Evolutionary conservation across 345 rosid species (phyloP), one percentile per base, ranked within the genome.

Genomic region (Dimocarpus longan): DNA sequence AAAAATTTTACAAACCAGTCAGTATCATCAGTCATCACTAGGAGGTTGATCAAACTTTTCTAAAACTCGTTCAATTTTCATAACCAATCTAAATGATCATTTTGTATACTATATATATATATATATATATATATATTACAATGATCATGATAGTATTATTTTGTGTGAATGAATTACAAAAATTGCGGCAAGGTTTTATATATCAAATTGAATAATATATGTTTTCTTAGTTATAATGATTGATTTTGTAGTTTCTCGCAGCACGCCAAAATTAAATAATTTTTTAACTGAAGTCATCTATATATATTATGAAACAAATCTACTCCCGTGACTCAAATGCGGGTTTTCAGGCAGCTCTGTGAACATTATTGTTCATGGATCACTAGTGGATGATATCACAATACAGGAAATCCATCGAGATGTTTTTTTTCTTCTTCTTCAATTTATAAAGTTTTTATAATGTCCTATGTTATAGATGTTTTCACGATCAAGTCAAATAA

Each of bases 261-360:
- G 0, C 16, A 50, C 56, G 13, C 4, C 63, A 57, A 10, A 18
- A 19, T 57, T 57, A 57, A 18, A 52, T 52, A 52, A 10, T 4
- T 52, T 11, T 56, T 59, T 18, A 6, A 0, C 2, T 7, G 13
- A 6, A 59, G 13, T 21, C 10, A 10, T 60, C 28, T 60, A 12
- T 52, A 71, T 50, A 26, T 26, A 26, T 40, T 40, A 52, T 18
- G 22, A 71, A 57, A 72, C 8, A 66, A 76, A 76, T 76, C 79
- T 50, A 19, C 13, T 74, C 71, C 71, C 79, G 48, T 66, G 72
- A 76, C 52, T 8, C 1, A 21, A 66, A 52, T 46, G 57, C 60
- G 60, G 69, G 16, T 63, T 63, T 64, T 44, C 26, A 54, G 46
- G 71, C 63, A 28, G 70, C 59, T 75, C 60, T 26, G 26, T 46